These are phyloP conservation scores for Melaleuca alternifolia DNA, from an alignment of 345 rosid genomes.

Conservation along the genomic window DNA sequence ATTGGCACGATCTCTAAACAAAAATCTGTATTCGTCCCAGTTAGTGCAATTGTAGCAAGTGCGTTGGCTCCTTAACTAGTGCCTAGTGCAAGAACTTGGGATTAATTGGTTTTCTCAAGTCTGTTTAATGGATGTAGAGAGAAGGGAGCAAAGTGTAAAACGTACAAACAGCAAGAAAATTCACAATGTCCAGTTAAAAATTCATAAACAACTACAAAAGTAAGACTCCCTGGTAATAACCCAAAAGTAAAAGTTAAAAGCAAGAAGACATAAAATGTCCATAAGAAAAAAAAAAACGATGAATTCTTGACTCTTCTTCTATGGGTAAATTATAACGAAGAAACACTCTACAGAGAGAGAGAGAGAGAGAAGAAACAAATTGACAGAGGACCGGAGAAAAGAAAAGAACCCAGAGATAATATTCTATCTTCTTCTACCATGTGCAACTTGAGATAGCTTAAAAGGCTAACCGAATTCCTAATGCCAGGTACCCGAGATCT, in stretches of 20 bases:
- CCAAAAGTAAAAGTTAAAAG: not conserved
- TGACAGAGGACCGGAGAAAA: not conserved
- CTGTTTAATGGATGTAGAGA: not conserved
- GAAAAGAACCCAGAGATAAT: not conserved
- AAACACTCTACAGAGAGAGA: not conserved
- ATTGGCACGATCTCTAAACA: not conserved
- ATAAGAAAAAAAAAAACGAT: not conserved
- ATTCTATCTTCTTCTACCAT: not conserved
- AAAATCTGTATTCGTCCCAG: no score
- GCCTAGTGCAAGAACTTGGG: not conserved
- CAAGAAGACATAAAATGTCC: not conserved
- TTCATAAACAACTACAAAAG: not conserved
- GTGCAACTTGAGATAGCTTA: not conserved
- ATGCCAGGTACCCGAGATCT: not conserved
- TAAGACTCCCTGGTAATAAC: not conserved
- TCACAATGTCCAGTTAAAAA: not conserved
- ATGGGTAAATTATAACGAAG: not conserved
- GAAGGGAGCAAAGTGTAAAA: not conserved
- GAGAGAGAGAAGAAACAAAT: not conserved
- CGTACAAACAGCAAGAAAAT: not conserved
- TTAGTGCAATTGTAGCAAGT: not conserved
- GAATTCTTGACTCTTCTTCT: not conserved
- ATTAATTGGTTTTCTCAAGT: not conserved
- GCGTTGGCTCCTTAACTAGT: not conserved
- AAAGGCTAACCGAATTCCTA: not conserved